phyloP scores from a whole-genome alignment of 1,284 basidiomycete species.

The Spongispora temasekensis region DNA sequence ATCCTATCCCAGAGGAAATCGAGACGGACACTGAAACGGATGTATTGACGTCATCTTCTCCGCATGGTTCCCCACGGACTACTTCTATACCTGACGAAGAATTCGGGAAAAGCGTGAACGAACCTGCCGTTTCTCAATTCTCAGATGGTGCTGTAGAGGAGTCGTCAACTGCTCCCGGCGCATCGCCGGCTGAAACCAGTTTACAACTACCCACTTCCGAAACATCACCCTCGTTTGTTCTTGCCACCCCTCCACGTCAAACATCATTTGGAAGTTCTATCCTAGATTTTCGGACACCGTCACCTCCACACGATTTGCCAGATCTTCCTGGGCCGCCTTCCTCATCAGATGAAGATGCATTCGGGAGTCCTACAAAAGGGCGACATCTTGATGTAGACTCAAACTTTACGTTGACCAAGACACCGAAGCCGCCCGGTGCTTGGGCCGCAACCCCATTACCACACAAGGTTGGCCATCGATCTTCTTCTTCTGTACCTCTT shows the following conservation, averaged over 20 bases:
- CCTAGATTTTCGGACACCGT: slow-evolving; percentile 58
- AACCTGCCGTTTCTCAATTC: slow-evolving; percentile 9
- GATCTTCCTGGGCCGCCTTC: slow-evolving; percentile 61
- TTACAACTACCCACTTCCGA: slow-evolving; percentile 9
- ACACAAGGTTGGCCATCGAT: slow-evolving; percentile 16
- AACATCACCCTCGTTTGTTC: slow-evolving; percentile 27
- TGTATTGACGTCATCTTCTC: slow-evolving; percentile 22
- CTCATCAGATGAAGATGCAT: slow-evolving; percentile 46
- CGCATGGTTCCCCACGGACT: slow-evolving; percentile 22
- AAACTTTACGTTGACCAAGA: slow-evolving; percentile 49
- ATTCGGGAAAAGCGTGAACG: slow-evolving; percentile 18
- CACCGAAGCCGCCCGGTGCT: slow-evolving; percentile 68
- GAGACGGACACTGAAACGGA: slow-evolving; percentile 34
- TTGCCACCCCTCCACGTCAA: slow-evolving; percentile 54
- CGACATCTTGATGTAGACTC: slow-evolving; percentile 22
- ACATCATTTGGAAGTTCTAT: slow-evolving; percentile 43
- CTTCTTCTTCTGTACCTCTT: slow-evolving; percentile 24
- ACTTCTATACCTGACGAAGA: slow-evolving; percentile 9
- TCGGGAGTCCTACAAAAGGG: slow-evolving; percentile 26
- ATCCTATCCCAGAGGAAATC: slow-evolving; percentile 15
- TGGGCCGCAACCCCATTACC: slow-evolving; percentile 64
- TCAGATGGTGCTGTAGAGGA: slow-evolving; percentile 2
- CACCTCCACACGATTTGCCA: slow-evolving; percentile 58
- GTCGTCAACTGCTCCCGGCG: slow-evolving; percentile 27
- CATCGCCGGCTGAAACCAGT: slow-evolving; percentile 17